Conservation (phyloP, 2,329 filamentous ascomycete species). For the Pseudogymnoascus sp. region DNA sequence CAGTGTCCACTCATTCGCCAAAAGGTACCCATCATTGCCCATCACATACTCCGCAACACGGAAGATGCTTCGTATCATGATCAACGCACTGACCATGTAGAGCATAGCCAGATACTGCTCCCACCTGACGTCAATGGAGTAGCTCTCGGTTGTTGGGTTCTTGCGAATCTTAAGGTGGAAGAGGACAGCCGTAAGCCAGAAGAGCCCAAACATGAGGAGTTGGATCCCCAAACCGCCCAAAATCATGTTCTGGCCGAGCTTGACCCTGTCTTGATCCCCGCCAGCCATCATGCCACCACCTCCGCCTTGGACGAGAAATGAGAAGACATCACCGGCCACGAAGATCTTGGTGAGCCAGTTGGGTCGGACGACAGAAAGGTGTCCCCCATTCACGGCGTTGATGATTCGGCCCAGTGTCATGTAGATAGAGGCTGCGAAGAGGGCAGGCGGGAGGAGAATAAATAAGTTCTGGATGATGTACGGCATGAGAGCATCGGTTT, state of each 20-base stretch:
- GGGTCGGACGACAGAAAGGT: conserved; percentile 30
- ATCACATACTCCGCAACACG: conserved; percentile 39
- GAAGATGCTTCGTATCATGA: conserved; percentile 38
- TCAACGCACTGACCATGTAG: conserved; percentile 35
- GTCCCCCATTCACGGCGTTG: conserved; percentile 25
- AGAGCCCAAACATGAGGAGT: conserved; percentile 48
- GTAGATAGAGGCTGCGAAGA: conserved; percentile 26
- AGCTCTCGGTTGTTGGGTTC: conserved; percentile 14
- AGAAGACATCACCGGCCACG: conserved; percentile 44
- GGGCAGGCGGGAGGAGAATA: conserved; percentile 25
- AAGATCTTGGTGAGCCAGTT: conserved; percentile 45
- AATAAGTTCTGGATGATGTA: conserved; percentile 21
- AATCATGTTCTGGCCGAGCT: conserved; percentile 43
- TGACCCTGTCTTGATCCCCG: conserved; percentile 21
- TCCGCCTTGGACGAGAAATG: conserved; percentile 41
- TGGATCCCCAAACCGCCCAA: conserved; percentile 48
- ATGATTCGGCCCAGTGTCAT: conserved; percentile 25
- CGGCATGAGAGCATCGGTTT: conserved; percentile 29
- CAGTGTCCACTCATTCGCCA: conserved; percentile 35
- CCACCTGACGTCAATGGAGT: conserved; percentile 18
- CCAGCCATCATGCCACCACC: conserved; percentile 33
- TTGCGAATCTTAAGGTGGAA: conserved; percentile 16
- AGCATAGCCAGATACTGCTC: conserved; percentile 32
- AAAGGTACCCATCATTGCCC: conserved; percentile 34
- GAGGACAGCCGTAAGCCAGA: conserved; percentile 36